phyloP scores from a whole-genome alignment of 208 protist species.

The Crithidia acanthocephali region DNA sequence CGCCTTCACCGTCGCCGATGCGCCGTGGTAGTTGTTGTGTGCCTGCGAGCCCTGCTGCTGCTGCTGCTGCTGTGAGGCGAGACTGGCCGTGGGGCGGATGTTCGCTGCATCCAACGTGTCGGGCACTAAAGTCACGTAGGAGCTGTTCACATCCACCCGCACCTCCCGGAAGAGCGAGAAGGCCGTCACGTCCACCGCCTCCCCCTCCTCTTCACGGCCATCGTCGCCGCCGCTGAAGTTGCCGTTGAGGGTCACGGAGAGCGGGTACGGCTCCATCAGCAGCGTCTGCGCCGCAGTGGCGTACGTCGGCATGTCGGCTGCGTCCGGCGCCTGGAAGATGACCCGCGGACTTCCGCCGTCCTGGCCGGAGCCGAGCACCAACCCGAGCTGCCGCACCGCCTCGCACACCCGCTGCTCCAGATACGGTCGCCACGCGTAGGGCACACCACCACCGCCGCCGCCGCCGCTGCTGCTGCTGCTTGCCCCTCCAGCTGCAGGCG shows the following conservation, averaged over 20 bases:
- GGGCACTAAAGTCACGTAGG: slow-evolving; percentile 40
- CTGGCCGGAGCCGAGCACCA: slow-evolving; percentile 19
- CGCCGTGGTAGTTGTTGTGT: background rate
- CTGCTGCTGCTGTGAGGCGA: background rate
- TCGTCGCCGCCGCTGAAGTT: slow-evolving; percentile 55
- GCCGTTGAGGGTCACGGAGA: slow-evolving; percentile 40
- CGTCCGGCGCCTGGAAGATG: slow-evolving; percentile 21
- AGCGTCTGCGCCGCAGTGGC: slow-evolving; percentile 21
- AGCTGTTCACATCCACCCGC: slow-evolving; percentile 38
- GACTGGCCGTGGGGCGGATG: background rate
- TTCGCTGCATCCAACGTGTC: slow-evolving; percentile 25
- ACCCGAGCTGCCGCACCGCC: slow-evolving; percentile 37
- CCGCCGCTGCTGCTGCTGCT: background rate
- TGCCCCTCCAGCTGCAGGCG: background rate
- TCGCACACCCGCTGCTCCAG: slow-evolving; percentile 44
- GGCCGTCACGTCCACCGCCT: slow-evolving; percentile 24
- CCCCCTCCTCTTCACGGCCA: slow-evolving; percentile 39
- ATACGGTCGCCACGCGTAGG: slow-evolving; percentile 33
- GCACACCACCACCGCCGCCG: background rate
- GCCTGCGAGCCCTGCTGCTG: background rate
- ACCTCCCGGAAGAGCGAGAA: slow-evolving; percentile 52
- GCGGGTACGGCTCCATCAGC: slow-evolving; percentile 57
- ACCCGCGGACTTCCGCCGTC: slow-evolving; percentile 9
- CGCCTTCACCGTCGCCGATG: slow-evolving; percentile 25
- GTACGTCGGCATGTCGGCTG: slow-evolving; percentile 12